Percentiles rank a stretch among this genome's conserved stretches.
These are phyloP conservation scores for Tolypocladium pustulatum DNA, from an alignment of 2,329 filamentous ascomycete species.

Conservation along the genomic window DNA sequence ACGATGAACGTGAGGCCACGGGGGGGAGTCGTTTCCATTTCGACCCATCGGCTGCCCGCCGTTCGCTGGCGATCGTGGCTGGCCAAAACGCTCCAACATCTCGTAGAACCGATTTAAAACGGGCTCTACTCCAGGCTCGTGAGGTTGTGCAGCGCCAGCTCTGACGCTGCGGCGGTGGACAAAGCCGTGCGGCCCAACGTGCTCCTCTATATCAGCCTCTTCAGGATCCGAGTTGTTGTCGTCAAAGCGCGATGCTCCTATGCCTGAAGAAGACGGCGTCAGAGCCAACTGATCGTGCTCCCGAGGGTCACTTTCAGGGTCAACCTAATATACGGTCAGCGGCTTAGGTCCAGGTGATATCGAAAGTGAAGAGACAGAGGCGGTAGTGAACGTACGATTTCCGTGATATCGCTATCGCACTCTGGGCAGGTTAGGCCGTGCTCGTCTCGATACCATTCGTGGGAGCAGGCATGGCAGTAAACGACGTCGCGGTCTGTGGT, in stretches of 20 bases:
- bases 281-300: constrained; percentile 17
- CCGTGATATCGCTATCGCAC: constrained; percentile 71
- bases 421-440: constrained; percentile 60
- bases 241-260: constrained; percentile 12
- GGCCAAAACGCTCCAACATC: constrained; percentile 29
- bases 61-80: constrained; percentile 1
- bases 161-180: constrained; percentile 26
- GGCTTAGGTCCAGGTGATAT: background rate
- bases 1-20: constrained; percentile 19
- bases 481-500: constrained; percentile 56
- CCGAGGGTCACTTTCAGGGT: constrained; percentile 53
- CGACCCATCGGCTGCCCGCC: background rate
- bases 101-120: constrained; percentile 32
- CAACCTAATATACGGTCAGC: constrained; percentile 27
- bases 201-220: constrained; percentile 47
- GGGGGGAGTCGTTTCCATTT: background rate
- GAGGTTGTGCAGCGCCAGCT: constrained; percentile 14
- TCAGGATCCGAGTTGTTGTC: constrained; percentile 45
- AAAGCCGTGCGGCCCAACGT: constrained; percentile 32
- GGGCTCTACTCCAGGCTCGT: constrained; percentile 23
- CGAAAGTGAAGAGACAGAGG: background rate
- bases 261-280: constrained; percentile 18
- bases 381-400: constrained; percentile 57
- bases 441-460: constrained; percentile 72
- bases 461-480: constrained; percentile 71